Conservation (phyloP, 2,329 filamentous ascomycete species). For the Clarireedia hainanense region DNA sequence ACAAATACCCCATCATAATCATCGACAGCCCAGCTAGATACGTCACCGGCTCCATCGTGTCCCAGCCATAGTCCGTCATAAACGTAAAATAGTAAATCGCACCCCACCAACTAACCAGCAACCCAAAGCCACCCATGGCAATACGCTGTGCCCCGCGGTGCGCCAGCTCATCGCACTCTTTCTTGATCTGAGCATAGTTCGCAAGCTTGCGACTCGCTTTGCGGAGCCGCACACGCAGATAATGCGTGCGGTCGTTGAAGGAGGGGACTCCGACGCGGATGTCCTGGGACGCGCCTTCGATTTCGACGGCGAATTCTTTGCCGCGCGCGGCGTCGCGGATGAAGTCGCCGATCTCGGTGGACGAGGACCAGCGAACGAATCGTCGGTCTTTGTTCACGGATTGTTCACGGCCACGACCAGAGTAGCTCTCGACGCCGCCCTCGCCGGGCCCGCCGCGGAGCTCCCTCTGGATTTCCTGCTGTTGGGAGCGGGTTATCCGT, state of each 20-base stretch:
- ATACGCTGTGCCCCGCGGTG: slow-evolving; percentile 71
- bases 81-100: slow-evolving; percentile 67
- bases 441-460: slow-evolving; percentile 42
- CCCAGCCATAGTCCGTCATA: slow-evolving; percentile 76
- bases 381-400: slow-evolving; percentile 31
- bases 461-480: slow-evolving; percentile 35
- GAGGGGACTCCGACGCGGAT: slow-evolving; percentile 76
- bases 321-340: slow-evolving; percentile 82
- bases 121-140: slow-evolving; percentile 70
- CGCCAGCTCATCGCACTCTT: slow-evolving; percentile 71
- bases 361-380: slow-evolving; percentile 82
- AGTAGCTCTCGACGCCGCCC: slow-evolving; percentile 62
- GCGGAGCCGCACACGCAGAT: slow-evolving; percentile 68
- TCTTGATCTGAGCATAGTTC: slow-evolving; percentile 64
- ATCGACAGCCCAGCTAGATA: slow-evolving; percentile 82
- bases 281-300: slow-evolving; percentile 61
- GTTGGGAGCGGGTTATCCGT: slow-evolving; percentile 12
- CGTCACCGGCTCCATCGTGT: slow-evolving; percentile 83
- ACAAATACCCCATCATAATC: slow-evolving; percentile 83
- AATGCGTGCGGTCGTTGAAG: slow-evolving; percentile 86
- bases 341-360: slow-evolving; percentile 89
- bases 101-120: slow-evolving; percentile 61
- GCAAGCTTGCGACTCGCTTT: slow-evolving; percentile 64
- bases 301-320: slow-evolving; percentile 75
- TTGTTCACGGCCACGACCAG: slow-evolving; percentile 51